Evolutionary conservation across 1,139 yeast genomes (phyloP).

Genomic region (Arxiozyma telluris): DNA sequence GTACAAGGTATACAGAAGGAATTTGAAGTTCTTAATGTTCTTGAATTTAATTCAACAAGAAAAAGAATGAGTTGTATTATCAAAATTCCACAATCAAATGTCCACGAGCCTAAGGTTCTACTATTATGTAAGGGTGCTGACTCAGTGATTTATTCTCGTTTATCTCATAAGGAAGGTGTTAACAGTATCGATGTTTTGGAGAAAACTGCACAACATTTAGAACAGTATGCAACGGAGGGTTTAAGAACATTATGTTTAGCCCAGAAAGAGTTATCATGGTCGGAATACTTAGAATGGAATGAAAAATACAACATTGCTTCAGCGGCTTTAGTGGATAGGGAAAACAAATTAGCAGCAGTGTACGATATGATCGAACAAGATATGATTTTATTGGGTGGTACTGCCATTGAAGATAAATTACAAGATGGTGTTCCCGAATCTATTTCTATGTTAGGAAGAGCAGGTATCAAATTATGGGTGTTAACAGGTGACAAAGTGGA

Average conservation of each 20-base stretch:
- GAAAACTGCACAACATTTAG: constrained; percentile 75
- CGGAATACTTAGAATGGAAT: constrained; percentile 60
- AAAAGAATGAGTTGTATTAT: constrained; percentile 95
- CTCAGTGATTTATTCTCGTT: constrained; percentile 73
- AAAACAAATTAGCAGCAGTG: constrained; percentile 63
- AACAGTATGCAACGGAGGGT: constrained; percentile 92
- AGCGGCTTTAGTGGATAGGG: constrained; percentile 69
- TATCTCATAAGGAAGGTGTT: constrained; percentile 33
- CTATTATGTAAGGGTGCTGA: constrained; percentile 92
- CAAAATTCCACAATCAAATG: constrained; percentile 42
- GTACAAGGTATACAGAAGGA: constrained; percentile 69
- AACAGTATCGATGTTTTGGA: constrained; percentile 38
- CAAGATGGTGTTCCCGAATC: constrained; percentile 98
- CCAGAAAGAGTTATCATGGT: constrained; percentile 58
- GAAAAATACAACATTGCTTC: constrained; percentile 65
- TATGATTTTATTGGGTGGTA: constrained; percentile 79
- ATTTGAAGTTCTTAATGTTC: constrained; percentile 63
- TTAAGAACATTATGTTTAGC: constrained; percentile 91
- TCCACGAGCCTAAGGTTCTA: constrained; percentile 40
- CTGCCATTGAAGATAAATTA: constrained; percentile 93
- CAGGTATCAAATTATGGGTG: constrained; percentile 96
- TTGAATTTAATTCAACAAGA: constrained; percentile 86
- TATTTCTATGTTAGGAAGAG: constrained; percentile 74
- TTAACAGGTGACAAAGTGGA: constrained; percentile 96
- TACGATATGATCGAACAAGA: constrained; percentile 74